These are phyloP conservation scores for Helianthus annuus DNA, from an alignment of 129 eudicot species.

Conservation along the genomic window DNA sequence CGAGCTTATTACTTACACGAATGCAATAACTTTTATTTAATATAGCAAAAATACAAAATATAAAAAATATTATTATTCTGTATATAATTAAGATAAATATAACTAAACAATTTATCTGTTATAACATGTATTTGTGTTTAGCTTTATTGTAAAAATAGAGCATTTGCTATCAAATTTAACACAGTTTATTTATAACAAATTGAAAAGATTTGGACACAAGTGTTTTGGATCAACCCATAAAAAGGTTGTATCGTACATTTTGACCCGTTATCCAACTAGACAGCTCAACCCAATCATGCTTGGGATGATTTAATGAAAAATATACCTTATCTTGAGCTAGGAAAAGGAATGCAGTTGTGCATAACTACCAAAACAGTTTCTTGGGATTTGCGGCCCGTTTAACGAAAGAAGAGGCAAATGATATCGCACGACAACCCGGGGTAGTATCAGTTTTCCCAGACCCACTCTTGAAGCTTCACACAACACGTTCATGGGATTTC, in stretches of 20 bases:
- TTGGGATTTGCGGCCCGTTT: slow-evolving; percentile 77
- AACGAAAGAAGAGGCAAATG: slow-evolving; percentile 59
- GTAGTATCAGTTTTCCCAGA: slow-evolving; percentile 89
- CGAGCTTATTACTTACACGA: too few relatives aligned
- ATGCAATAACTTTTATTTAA: too few relatives aligned
- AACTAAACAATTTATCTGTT: too few relatives aligned
- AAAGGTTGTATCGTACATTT: neutral
- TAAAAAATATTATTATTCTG: too few relatives aligned
- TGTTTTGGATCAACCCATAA: neutral
- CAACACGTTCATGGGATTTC: slow-evolving; percentile 95
- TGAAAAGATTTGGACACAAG: neutral
- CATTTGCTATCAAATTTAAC: neutral
- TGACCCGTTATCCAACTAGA: neutral
- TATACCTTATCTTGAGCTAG: slow-evolving; percentile 34
- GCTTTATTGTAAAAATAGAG: neutral
- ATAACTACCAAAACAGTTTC: slow-evolving; percentile 70
- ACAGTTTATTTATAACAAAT: neutral
- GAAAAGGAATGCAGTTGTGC: slow-evolving; percentile 53
- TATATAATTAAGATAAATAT: too few relatives aligned
- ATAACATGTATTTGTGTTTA: too few relatives aligned
- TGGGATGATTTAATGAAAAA: slow-evolving; percentile 10
- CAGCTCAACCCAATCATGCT: neutral
- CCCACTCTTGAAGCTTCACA: slow-evolving; percentile 63
- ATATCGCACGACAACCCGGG: slow-evolving; percentile 54
- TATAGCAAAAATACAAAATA: too few relatives aligned